Base-by-base conservation (phyloP, 2,329 filamentous ascomycete genomes). In the Sarocladium strictum region DNA sequence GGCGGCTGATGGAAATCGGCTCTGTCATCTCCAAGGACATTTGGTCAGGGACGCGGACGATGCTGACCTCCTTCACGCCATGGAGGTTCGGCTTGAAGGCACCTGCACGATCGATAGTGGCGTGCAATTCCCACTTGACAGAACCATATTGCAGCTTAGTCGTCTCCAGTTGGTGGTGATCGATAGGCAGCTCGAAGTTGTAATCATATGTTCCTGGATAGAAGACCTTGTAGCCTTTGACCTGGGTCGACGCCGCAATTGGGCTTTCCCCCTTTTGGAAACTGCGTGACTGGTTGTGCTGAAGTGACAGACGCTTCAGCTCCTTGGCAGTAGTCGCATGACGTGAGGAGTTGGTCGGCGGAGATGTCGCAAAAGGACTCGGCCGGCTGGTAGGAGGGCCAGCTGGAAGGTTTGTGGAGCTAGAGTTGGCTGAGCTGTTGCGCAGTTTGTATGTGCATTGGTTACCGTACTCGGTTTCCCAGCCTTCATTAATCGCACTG, bases 1-100 rank as follows among this genome's bases (percentile, higher is more conserved):
- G 91, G 19, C 92, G 80, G 59, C 89, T 93, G 64, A 97, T 96
- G 11, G 91, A 93, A 63, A 97, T 96, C 2, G 92, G 92, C 66
- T 97, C 92, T 24, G 91, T 87, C 69, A 90, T 90, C 69, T 97
- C 92, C 23, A 96, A 76, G 0, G 91, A 96, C 45, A 91, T 83
- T 69, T 96, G 90, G 50, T 93, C 84, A 0, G 92, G 92, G 3
- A 94, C 85, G 43, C 92, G 86, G 53, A 96, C 90, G 49, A 97
- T 83, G 9, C 80, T 81, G 2, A 97, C 85, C 67, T 96, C 91
- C 66, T 91, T 90, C 41, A 76, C 79, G 37, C 92, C 92, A 55
- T 91, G 79, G 2, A 97, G 75, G 61, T 96, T 96, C 2, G 90
- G 87, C 64, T 92, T 89, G 74, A 97, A 96, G 14, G 92, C 89